phyloP scores from a whole-genome alignment of 148 eudicot species.

The Nepenthes mirabilis region DNA sequence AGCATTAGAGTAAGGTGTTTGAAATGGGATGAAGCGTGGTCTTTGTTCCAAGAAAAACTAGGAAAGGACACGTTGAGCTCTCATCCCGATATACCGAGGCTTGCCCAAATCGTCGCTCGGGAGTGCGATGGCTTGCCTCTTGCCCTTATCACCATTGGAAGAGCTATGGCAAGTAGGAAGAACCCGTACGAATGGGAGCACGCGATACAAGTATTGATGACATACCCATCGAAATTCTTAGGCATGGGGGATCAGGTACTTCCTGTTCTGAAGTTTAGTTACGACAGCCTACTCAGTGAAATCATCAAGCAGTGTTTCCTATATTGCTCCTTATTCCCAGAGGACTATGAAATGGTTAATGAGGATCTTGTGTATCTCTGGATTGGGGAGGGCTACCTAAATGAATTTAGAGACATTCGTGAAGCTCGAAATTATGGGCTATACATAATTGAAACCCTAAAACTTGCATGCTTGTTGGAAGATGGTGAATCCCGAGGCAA shows the following conservation, averaged over 20 bases:
- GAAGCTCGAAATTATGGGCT: slow-evolving; percentile 7
- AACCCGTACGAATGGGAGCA: slow-evolving; percentile 9
- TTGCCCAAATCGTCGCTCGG: slow-evolving; percentile 5
- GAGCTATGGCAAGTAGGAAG: slow-evolving; percentile 17
- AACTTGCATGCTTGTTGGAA: slow-evolving; percentile 12
- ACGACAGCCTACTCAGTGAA: not conserved
- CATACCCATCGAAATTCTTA: slow-evolving; percentile 8
- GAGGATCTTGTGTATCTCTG: slow-evolving; percentile 3
- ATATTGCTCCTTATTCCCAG: slow-evolving; percentile 11
- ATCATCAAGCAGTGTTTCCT: slow-evolving; percentile 7
- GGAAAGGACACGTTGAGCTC: slow-evolving; percentile 11
- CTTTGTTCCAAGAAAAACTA: slow-evolving; percentile 11
- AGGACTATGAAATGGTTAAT: slow-evolving; percentile 7
- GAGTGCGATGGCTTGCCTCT: slow-evolving; percentile 19
- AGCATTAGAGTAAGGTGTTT: slow-evolving; percentile 11
- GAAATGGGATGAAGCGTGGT: not conserved
- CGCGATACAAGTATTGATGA: slow-evolving; percentile 8
- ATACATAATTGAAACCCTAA: slow-evolving; percentile 9
- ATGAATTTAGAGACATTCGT: not conserved
- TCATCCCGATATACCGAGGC: slow-evolving; percentile 10
- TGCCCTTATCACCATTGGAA: slow-evolving; percentile 12
- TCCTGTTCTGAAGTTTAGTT: slow-evolving; percentile 11
- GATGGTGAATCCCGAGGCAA: not conserved
- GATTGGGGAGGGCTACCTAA: too few relatives aligned
- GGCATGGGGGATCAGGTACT: slow-evolving; percentile 18